Base-by-base conservation (phyloP, 2,329 filamentous ascomycete species). In the Microsporum canis region DNA sequence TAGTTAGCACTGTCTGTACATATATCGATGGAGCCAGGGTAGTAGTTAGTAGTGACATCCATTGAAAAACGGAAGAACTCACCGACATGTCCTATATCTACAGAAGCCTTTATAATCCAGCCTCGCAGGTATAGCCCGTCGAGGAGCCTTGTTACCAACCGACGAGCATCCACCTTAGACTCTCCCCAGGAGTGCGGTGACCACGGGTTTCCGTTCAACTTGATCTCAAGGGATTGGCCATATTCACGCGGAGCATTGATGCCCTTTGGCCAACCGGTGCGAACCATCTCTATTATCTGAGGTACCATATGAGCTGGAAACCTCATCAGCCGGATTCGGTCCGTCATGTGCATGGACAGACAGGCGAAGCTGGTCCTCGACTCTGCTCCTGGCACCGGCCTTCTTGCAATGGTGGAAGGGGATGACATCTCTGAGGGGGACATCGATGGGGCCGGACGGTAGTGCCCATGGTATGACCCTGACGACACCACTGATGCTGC, bases 201-300 rank as follows among this genome's bases (percentile, higher is more conserved):
- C 74, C 75, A 77, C 2, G 75, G 74, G 55, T 69, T 65, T 14
- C 73, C 73, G 31, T 65, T 43, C 1, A 75, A 63, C 60, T 75
- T 76, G 61, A 76, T 68, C 60, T 77, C 74, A 36, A 71, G 64
- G 1, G 72, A 72, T 7, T 61, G 64, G 60, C 65, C 69, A 59
- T 76, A 76, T 14, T 57, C 60, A 1, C 70, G 65, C 61, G 71
- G 49, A 29, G 49, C 7, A 38, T 60, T 17, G 43, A 60, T 55
- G 12, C 45, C 49, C 47, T 41, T 53, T 27, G 33, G 58, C 45
- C 58, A 53, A 7, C 36, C 17, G 14, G 7, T 56, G n/a, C 47
- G 45, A 23, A 60, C 33, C 36, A 55, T 55, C 47, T 60, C 45
- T n/a, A 56, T 55, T 36, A 60, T 43, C 58, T 56, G 23, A 47